Percentiles rank a stretch among this genome's conserved stretches.
These are phyloP conservation scores for Penicillium sp. DNA, from an alignment of 2,329 filamentous ascomycete species.

Conservation along the genomic window DNA sequence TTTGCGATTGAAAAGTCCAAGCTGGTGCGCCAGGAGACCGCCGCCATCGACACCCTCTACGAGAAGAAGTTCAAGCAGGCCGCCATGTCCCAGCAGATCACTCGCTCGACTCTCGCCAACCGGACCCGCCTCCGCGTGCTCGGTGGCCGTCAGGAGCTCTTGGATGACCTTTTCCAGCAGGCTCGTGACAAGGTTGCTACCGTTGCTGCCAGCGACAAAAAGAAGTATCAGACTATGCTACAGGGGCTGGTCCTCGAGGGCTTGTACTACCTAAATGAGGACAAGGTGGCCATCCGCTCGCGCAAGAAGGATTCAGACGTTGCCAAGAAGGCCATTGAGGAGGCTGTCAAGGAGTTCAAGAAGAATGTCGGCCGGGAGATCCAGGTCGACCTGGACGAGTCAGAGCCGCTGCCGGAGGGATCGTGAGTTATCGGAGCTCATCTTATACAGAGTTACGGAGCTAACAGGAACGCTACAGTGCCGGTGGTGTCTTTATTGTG, in stretches of 20 bases:
- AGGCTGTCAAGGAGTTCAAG: conserved; percentile 79
- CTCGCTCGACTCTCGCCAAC: conserved; percentile 91
- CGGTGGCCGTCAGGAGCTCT: conserved; percentile 78
- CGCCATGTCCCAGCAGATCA: conserved; percentile 97
- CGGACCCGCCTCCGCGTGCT: conserved; percentile 90
- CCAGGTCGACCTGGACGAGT: conserved; percentile 69
- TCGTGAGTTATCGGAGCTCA: conserved; percentile 59
- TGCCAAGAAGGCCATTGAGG: conserved; percentile 72
- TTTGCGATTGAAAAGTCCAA: conserved; percentile 99
- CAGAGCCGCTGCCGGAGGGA: conserved; percentile 71
- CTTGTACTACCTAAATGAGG: conserved; percentile 80
- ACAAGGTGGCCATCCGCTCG: conserved; percentile 67
- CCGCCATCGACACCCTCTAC: conserved; percentile 86
- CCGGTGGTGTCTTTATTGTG: conserved; percentile 76
- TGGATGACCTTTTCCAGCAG: conserved; percentile 83
- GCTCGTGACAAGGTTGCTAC: conserved; percentile 67
- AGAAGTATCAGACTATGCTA: conserved; percentile 69
- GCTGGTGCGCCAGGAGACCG: conserved; percentile 91
- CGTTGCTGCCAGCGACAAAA: conserved; percentile 50
- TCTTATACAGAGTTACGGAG: background rate
- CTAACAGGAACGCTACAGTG: conserved; percentile 48
- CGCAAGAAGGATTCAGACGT: conserved; percentile 73
- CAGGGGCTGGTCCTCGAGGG: conserved; percentile 84
- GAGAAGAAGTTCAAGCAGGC: conserved; percentile 99
- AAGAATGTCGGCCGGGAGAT: conserved; percentile 67